Base-by-base conservation (phyloP, 768 basidiomycete genomes). In the Pholiota conissans region DNA sequence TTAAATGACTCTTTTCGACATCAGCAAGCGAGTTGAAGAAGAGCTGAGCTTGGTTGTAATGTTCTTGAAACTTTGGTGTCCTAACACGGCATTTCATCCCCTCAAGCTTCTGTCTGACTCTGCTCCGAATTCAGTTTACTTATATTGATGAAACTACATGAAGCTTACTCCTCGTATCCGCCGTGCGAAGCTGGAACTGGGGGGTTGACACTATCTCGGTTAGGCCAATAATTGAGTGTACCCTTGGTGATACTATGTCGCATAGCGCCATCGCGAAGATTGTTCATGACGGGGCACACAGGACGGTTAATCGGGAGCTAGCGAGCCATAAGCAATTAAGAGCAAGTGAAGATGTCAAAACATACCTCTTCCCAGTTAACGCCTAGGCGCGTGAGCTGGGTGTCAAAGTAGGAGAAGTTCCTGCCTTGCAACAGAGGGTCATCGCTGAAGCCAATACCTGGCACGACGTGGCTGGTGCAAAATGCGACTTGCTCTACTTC, bases 401-500 rank as follows among this genome's bases (percentile, higher is more conserved):
- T 94, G 69, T 96, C 92, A 62, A 87, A 83, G 74, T 95, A 95
- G 0, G 86, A 89, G 72, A 94, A 93, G 73, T 92, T 93, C 37
- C 94, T 80, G 3, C 89, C 87, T 73, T 90, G 89, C n/a, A 93
- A 76, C 26, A 93, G 73, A 3, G 91, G 91, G 64, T 93, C 90
- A 67, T 90, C 82, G 63, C 84, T 86, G 66, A 89, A 87, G 6
- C 84, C 85, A 52, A 87, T 86, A 6, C 84, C 85, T 3, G 85
- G 86, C 7, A 87, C 85, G 27, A 87, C 75, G 49, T 87, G 85
- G 27, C 74, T 75, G 1, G 92, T 95, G 71, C 91, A 95, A 71
- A 93, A 95, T 0, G 93, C 93, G 52, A 87, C 87, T 71, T 94
- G 93, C 72, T 96, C 94, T 5, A 85, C 85, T 74, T 95, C 92